Evolutionary conservation across 805 yeast species (phyloP).

Genomic region (Jamesozyma gamospora): DNA sequence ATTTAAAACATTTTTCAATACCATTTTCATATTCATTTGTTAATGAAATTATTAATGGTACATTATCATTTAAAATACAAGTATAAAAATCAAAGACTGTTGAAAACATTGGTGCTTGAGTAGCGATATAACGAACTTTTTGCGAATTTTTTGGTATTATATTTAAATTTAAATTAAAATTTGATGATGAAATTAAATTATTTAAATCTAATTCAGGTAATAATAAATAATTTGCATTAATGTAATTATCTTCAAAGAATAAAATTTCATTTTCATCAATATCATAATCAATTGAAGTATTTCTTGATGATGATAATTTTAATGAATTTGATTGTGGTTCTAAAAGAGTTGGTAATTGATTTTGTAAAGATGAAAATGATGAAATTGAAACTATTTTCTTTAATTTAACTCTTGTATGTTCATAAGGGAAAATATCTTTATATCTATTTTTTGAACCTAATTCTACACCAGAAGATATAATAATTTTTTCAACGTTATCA

Average conservation of each 20-base stretch:
- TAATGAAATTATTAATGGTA: conserved; percentile 61
- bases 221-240: conserved; percentile 72
- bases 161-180: background rate
- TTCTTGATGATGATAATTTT: background rate
- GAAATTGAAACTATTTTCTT: conserved; percentile 14
- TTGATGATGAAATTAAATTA: background rate
- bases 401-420: conserved; percentile 70
- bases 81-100: conserved; percentile 84
- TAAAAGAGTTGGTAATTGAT: too few species aligned
- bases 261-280: conserved; percentile 11
- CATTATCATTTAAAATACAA: conserved; percentile 52
- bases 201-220: conserved; percentile 12
- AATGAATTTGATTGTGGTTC: too few species aligned
- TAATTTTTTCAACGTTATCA: conserved; percentile 23
- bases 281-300: background rate
- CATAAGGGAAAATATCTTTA: conserved; percentile 80
- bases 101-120: conserved; percentile 75
- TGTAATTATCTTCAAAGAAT: conserved; percentile 44
- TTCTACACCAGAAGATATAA: conserved; percentile 68
- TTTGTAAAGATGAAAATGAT: background rate
- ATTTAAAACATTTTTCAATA: conserved; percentile 71
- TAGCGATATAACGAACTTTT: conserved; percentile 55
- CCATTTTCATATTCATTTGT: conserved; percentile 71
- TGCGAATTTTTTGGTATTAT: conserved; percentile 15
- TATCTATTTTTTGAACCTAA: conserved; percentile 75